phyloP scores from a whole-genome alignment of 768 basidiomycete genomes.

The Collybiopsis luxurians region DNA sequence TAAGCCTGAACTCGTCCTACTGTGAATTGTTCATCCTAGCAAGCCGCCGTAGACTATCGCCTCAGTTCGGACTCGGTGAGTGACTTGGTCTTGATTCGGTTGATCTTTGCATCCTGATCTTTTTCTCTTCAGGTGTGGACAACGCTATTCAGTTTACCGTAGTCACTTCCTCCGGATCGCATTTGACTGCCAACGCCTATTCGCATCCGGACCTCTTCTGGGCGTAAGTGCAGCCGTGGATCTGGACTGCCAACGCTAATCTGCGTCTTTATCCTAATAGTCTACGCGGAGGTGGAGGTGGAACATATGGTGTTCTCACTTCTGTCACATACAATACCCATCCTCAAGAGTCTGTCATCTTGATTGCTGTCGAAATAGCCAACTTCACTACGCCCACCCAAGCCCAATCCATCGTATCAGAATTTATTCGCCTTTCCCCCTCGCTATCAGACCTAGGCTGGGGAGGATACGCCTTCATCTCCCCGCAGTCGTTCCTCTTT shows the following conservation, averaged over 20 bases:
- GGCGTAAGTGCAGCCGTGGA: conserved; percentile 9
- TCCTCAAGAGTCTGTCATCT: conserved; percentile 29
- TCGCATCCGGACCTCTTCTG: conserved; percentile 47
- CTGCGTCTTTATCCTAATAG: no score
- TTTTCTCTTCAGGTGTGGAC: conserved; percentile 36
- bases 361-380: conserved; percentile 20
- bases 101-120: background rate
- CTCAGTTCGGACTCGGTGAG: conserved; percentile 41
- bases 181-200: conserved; percentile 35
- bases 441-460: conserved; percentile 40
- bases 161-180: conserved; percentile 38
- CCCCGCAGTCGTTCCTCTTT: conserved; percentile 17
- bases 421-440: conserved; percentile 31
- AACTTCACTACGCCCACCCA: conserved; percentile 28
- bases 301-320: conserved; percentile 45
- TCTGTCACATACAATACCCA: conserved; percentile 46
- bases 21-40: no score
- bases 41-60: no score
- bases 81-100: background rate
- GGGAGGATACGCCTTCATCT: conserved; percentile 34
- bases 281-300: conserved; percentile 42
- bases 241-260: no score
- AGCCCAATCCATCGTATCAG: conserved; percentile 28
- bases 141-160: conserved; percentile 43
- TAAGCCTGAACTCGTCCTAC: conserved; percentile 18